Evolutionary conservation across 495 filamentous ascomycete species (phyloP).

Genomic region (Geopyxis carbonaria): DNA sequence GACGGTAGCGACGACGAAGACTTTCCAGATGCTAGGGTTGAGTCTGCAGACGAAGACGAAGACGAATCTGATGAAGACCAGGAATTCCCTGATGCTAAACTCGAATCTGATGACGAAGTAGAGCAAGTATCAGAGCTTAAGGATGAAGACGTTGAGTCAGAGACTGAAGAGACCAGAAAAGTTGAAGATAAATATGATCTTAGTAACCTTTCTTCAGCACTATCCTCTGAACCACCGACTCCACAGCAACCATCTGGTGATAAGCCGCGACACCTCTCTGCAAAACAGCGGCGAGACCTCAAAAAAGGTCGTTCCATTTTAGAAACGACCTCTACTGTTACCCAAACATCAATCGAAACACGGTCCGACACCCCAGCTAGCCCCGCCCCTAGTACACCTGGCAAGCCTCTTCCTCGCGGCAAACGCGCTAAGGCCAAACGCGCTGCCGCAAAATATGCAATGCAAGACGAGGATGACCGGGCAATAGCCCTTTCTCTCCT

Average conservation of each 20-base stretch:
- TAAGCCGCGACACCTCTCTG: conserved; percentile 30
- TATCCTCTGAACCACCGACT: conserved; percentile 21
- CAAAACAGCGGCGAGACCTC: conserved; percentile 33
- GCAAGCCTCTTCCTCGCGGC: conserved; percentile 58
- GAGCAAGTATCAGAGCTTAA: conserved; percentile 2
- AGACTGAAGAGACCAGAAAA: conserved; percentile 8
- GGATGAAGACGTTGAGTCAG: neutral
- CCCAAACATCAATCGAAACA: conserved; percentile 3
- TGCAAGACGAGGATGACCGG: conserved; percentile 89
- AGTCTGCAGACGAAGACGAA: conserved; percentile 24
- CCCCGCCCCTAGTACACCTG: conserved; percentile 40
- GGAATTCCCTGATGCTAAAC: conserved; percentile 8
- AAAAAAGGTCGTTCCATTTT: conserved; percentile 31
- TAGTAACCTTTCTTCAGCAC: conserved; percentile 3
- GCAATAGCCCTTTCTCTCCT: conserved; percentile 63
- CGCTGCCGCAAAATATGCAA: conserved; percentile 71
- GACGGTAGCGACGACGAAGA: conserved; percentile 19
- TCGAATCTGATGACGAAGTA: neutral
- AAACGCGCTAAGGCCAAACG: conserved; percentile 78
- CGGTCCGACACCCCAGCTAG: conserved; percentile 12
- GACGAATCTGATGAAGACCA: conserved; percentile 7
- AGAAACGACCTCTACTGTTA: conserved; percentile 6
- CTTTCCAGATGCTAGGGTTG: conserved; percentile 7
- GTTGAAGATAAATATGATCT: conserved; percentile 17
- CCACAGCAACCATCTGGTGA: conserved; percentile 3